These are phyloP conservation scores for Dichotomopilus funicola DNA, from an alignment of 2,329 filamentous ascomycete species.

Conservation along the genomic window DNA sequence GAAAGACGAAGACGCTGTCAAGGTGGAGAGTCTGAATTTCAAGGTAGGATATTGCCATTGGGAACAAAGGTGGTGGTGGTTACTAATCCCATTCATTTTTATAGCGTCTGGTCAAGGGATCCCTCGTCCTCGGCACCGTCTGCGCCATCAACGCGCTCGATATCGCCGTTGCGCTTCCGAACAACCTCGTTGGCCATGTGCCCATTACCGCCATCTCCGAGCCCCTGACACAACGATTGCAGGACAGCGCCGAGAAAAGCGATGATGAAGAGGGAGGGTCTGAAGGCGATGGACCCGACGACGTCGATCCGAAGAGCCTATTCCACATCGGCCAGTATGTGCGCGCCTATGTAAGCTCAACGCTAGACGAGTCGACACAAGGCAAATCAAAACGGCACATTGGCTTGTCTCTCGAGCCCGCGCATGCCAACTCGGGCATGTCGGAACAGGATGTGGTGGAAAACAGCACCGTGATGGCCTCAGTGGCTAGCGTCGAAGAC, in stretches of 20 bases:
- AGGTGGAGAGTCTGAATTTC: constrained; percentile 81
- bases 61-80: background rate
- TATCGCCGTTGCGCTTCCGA: constrained; percentile 76
- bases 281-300: constrained; percentile 44
- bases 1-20: constrained; percentile 53
- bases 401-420: constrained; percentile 77
- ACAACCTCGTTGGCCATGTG: constrained; percentile 85
- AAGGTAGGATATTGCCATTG: constrained; percentile 52
- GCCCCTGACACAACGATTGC: constrained; percentile 66
- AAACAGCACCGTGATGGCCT: constrained; percentile 77
- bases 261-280: constrained; percentile 46
- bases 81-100: constrained; percentile 6
- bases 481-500: constrained; percentile 87
- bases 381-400: constrained; percentile 72
- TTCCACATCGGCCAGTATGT: constrained; percentile 85
- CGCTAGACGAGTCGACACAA: constrained; percentile 52
- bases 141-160: constrained; percentile 73
- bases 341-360: constrained; percentile 75
- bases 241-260: constrained; percentile 56
- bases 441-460: constrained; percentile 64
- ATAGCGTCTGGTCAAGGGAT: constrained; percentile 76
- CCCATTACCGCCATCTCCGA: constrained; percentile 89
- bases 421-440: constrained; percentile 70
- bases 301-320: constrained; percentile 65
- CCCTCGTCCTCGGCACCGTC: constrained; percentile 81